Base-by-base conservation (phyloP, 192 early-diverging fungal species). In the Backusella psychrophila region DNA sequence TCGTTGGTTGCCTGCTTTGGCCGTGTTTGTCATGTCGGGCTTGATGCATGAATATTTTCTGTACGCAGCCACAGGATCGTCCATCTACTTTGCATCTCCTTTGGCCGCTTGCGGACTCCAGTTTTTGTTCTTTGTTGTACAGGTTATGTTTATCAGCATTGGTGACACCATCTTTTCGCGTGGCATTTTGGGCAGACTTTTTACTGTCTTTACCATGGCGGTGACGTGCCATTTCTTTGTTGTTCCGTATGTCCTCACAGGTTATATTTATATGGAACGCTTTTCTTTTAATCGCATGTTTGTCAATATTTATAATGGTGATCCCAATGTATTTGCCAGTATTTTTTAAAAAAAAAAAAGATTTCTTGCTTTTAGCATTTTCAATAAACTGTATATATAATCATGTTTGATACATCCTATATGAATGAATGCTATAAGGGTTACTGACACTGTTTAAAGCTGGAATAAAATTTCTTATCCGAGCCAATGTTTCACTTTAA, bases 11-110 rank as follows among this genome's bases (percentile, higher is more conserved):
- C 73, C 73, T 14, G 73, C 73, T 1, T 31, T 74, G n/a, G 21
- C 73, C 11, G 73, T 74, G 4, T 74, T 74, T 74, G 53, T 38
- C 38, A 52, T 74, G 35, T 66, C 56, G 31, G 73, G 73, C 2
- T 19, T 74, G 0, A 74, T 74, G 73, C 73, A 74, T 38, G 73
- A 74, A 21, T 74, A 74, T 31, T 74, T 74, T n/a, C 26, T 74
- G 14, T 74, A 31, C 35, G 39, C 42, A 31, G 53, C 73, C 7
- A 66, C 73, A 2, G 73, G 73, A 17, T 34, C 56, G 11, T 42
- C 35, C 8, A 6, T 65, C 36, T 74, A 74, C 41, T 65, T 65
- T 26, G 73, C 56, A 0, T 34, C 29, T 34, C 71, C 71, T 49
- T 9, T 72, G 17, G 38, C 42, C 6, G 71, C 42, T 19, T 44